Percentiles rank a stretch among this genome's conserved stretches.
These are phyloP conservation scores for Colletotrichum eleusines DNA, from an alignment of 2,329 filamentous ascomycete species.

Conservation along the genomic window DNA sequence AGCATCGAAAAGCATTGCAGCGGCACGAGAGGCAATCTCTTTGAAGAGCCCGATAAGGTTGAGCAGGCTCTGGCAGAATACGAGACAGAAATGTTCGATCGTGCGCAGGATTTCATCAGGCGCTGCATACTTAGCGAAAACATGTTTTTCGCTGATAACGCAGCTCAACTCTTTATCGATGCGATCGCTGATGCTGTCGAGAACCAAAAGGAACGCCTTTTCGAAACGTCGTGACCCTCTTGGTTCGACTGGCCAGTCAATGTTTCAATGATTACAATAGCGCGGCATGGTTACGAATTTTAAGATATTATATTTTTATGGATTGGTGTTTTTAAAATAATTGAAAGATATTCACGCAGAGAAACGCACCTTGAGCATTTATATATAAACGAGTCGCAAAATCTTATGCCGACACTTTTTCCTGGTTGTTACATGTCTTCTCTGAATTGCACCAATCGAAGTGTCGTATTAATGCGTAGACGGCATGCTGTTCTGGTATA, in stretches of 20 bases:
- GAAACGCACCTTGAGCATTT: too few relatives aligned
- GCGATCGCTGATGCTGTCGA: neutral
- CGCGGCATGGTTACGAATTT: too few relatives aligned
- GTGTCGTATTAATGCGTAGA: too few relatives aligned
- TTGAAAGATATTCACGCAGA: too few relatives aligned
- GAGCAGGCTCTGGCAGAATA: constrained; percentile 19
- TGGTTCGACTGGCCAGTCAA: neutral
- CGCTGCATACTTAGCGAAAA: constrained; percentile 12
- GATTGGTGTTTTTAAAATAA: neutral
- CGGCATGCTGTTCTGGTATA: too few relatives aligned
- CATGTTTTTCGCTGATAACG: constrained; percentile 16
- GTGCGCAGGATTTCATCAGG: constrained; percentile 7
- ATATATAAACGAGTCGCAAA: too few relatives aligned
- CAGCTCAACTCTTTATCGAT: constrained; percentile 3
- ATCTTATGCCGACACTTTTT: too few relatives aligned
- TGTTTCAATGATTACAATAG: too few relatives aligned
- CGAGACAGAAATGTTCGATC: constrained; percentile 22
- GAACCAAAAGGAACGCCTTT: neutral
- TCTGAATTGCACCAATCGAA: too few relatives aligned
- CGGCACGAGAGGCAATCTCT: neutral
- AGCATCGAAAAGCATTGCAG: constrained; percentile 11
- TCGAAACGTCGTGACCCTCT: neutral
- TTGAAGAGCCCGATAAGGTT: neutral
- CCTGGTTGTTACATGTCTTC: too few relatives aligned
- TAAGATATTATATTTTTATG: neutral